phyloP scores from a whole-genome alignment of 2,329 filamentous ascomycete species.

The Ascochyta rabiei region DNA sequence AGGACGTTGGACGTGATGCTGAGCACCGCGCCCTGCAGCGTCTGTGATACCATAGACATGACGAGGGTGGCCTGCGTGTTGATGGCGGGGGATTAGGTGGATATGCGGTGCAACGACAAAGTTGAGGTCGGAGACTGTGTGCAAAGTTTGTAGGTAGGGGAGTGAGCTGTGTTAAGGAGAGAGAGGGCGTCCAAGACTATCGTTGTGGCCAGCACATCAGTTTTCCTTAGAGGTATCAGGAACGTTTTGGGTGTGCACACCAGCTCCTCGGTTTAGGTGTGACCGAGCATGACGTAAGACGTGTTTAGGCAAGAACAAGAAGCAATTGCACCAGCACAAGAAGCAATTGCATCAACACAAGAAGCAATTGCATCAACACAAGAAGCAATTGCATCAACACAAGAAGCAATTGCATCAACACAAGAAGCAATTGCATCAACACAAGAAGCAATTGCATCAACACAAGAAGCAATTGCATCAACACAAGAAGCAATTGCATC shows the following conservation, averaged over 20 bases:
- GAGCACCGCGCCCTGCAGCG: conserved; percentile 68
- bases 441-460: too few relatives aligned
- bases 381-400: too few relatives aligned
- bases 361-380: too few relatives aligned
- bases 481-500: too few relatives aligned
- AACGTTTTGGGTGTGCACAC: conserved; percentile 19
- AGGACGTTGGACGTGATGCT: conserved; percentile 73
- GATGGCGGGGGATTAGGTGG: neutral
- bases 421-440: too few relatives aligned
- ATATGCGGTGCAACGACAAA: neutral
- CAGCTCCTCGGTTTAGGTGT: conserved; percentile 10
- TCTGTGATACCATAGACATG: conserved; percentile 47
- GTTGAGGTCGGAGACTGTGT: neutral
- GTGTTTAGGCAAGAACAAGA: too few relatives aligned
- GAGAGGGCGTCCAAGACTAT: neutral
- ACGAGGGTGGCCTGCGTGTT: conserved; percentile 5
- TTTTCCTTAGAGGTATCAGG: conserved; percentile 15
- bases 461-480: too few relatives aligned
- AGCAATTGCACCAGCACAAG: too few relatives aligned
- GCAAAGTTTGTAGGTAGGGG: neutral
- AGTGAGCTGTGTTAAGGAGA: neutral
- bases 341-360: too few relatives aligned
- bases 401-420: too few relatives aligned
- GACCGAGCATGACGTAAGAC: conserved; percentile 7
- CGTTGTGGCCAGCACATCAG: conserved; percentile 18